phyloP scores from a whole-genome alignment of 2,329 filamentous ascomycete species.

The Acephala macrosclerotiorum region DNA sequence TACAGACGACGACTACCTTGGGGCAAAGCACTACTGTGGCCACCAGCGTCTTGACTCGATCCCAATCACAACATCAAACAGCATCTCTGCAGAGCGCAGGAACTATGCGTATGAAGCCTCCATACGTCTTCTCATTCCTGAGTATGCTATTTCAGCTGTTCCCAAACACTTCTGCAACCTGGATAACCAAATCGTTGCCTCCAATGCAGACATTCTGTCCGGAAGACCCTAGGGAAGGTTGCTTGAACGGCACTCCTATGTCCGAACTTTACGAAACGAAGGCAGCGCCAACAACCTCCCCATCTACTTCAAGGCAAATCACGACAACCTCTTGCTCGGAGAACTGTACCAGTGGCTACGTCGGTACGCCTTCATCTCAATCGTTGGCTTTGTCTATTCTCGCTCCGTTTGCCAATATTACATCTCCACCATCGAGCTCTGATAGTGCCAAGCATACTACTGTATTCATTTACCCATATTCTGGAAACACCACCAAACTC shows the following conservation, averaged over 20 bases:
- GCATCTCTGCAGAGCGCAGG: neutral
- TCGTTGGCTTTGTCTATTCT: neutral
- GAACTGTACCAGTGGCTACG: neutral
- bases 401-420: neutral
- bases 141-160: neutral
- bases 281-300: neutral
- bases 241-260: neutral
- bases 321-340: neutral
- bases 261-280: neutral
- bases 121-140: neutral
- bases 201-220: neutral
- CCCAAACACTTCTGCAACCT: neutral
- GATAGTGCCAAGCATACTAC: neutral
- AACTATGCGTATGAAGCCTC: neutral
- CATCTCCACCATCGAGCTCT: neutral
- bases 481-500: neutral
- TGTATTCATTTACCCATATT: neutral
- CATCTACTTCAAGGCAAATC: neutral
- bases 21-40: neutral
- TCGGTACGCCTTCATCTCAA: neutral
- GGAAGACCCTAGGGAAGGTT: neutral
- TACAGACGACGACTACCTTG: neutral
- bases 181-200: neutral
- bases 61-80: neutral
- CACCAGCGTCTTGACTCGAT: neutral